Evolutionary conservation across 164 flowering plant species (phyloP).

Genomic region (Vitis cinerea): DNA sequence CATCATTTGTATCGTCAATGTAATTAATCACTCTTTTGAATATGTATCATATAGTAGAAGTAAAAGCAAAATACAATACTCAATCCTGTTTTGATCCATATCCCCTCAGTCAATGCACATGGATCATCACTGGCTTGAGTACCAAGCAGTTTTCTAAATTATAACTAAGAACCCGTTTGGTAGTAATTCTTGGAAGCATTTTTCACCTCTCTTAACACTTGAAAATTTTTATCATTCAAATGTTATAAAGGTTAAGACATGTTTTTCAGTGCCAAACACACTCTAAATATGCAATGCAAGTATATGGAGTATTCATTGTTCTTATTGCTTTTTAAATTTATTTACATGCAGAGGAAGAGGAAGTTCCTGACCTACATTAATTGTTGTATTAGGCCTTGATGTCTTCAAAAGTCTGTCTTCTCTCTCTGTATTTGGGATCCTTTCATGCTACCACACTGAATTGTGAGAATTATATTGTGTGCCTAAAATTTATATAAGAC

Average conservation of each 20-base stretch:
- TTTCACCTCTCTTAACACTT: too few species aligned
- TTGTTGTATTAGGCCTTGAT: constrained; percentile 45
- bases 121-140: constrained; percentile 14
- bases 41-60: too few species aligned
- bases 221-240: too few species aligned
- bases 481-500: too few species aligned
- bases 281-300: too few species aligned
- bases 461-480: not conserved
- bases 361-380: constrained; percentile 45
- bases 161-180: not conserved
- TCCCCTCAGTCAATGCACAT: constrained; percentile 18
- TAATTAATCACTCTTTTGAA: too few species aligned
- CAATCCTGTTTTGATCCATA: constrained; percentile 13
- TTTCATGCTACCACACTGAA: not conserved
- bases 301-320: not conserved
- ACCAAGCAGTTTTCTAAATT: too few species aligned
- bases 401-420: not conserved
- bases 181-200: too few species aligned
- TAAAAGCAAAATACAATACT: not conserved
- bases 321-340: constrained; percentile 5
- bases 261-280: too few species aligned
- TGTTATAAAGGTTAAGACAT: too few species aligned
- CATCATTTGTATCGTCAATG: too few species aligned
- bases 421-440: not conserved
- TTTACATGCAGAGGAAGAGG: constrained; percentile 40